Conservation (phyloP, 352 stramenopile genomes). For the Salisapilia sapeloensis region DNA sequence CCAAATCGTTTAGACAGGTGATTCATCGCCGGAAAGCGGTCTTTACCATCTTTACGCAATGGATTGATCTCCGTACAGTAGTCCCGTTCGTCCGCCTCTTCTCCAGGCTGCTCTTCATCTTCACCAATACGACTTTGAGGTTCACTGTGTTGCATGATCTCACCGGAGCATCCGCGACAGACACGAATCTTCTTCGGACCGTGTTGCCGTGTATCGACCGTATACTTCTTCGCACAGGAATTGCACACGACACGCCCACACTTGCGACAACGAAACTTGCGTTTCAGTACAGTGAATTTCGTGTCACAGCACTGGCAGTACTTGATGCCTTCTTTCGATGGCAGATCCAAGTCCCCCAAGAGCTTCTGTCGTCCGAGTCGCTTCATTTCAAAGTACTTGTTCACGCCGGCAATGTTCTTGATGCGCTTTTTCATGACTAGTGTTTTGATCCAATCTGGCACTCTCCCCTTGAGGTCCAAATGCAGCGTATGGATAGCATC, state of each 20-base stretch:
- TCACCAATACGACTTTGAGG: neutral
- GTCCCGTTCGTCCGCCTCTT: neutral
- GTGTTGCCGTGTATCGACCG: slow-evolving; percentile 24
- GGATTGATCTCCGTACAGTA: no score
- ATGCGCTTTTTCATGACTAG: slow-evolving; percentile 58
- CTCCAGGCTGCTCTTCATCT: slow-evolving; percentile 3
- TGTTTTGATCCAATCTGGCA: slow-evolving; percentile 63
- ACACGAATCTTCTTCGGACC: slow-evolving; percentile 55
- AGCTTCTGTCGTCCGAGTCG: slow-evolving; percentile 26
- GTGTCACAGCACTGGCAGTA: slow-evolving; percentile 32
- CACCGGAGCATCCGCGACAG: slow-evolving; percentile 37
- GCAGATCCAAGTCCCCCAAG: slow-evolving; percentile 41
- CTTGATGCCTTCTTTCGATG: slow-evolving; percentile 17
- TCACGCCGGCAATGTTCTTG: slow-evolving; percentile 50
- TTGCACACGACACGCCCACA: slow-evolving; percentile 60
- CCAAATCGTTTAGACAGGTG: no score
- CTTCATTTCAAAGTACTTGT: slow-evolving; percentile 47
- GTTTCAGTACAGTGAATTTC: slow-evolving; percentile 44
- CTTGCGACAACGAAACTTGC: slow-evolving; percentile 49
- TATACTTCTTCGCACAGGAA: slow-evolving; percentile 25
- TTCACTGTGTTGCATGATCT: slow-evolving; percentile 6
- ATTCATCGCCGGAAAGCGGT: no score
- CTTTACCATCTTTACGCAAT: no score
- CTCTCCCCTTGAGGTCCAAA: slow-evolving; percentile 65
- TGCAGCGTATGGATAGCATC: slow-evolving; percentile 63